Percentiles rank a stretch among this genome's conserved stretches.
Conservation (phyloP, 2,329 filamentous ascomycete genomes). For the Ophiosphaerella narmari region DNA sequence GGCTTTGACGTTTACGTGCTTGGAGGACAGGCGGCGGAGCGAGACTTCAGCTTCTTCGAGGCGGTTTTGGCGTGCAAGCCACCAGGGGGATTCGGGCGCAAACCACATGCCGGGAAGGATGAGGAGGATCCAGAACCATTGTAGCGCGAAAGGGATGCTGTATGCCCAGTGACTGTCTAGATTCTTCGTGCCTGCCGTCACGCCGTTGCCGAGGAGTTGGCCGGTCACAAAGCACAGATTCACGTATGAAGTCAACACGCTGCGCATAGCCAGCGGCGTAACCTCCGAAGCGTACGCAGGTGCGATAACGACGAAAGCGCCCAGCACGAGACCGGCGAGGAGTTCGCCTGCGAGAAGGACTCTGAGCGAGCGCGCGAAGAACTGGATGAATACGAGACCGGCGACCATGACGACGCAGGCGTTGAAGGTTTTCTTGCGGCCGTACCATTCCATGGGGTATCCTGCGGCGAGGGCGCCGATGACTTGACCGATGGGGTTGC, state of each 20-base stretch:
- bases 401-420: background rate
- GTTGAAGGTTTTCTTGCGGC: background rate
- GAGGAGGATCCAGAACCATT: constrained; percentile 75
- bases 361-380: background rate
- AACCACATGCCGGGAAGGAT: constrained; percentile 67
- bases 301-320: background rate
- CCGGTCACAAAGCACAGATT: background rate
- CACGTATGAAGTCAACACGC: background rate
- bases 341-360: background rate
- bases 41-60: constrained; percentile 63
- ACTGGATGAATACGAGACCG: background rate
- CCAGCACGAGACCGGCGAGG: background rate
- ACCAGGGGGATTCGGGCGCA: constrained; percentile 71
- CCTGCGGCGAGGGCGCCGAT: background rate
- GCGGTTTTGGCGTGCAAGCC: constrained; percentile 67
- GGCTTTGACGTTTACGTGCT: background rate
- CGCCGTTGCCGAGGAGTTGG: background rate
- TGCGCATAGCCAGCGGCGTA: background rate
- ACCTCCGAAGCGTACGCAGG: background rate
- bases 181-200: background rate
- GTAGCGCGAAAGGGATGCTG: constrained; percentile 66
- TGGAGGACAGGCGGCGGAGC: background rate
- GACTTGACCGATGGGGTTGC: background rate
- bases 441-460: background rate
- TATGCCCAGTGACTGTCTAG: constrained; percentile 61